Evolutionary conservation across 164 flowering plant species (phyloP).

Genomic region (Piper longum): DNA sequence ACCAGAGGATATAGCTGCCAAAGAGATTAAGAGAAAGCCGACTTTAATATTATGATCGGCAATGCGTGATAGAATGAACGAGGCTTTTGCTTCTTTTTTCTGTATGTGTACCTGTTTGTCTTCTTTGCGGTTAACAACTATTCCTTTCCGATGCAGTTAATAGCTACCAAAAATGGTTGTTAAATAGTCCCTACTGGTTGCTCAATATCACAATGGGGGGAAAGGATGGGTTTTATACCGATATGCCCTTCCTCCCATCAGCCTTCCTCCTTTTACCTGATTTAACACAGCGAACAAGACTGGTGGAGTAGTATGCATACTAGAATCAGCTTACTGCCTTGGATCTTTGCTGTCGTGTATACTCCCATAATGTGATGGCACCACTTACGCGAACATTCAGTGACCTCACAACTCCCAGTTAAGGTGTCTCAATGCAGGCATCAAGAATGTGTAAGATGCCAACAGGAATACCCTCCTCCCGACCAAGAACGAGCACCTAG

Average conservation of each 20-base stretch:
- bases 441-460: conserved; percentile 85
- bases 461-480: conserved; percentile 95
- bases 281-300: too few relatives aligned
- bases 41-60: not conserved
- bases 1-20: not conserved
- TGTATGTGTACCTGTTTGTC: not conserved
- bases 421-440: conserved; percentile 93
- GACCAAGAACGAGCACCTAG: conserved; percentile 92
- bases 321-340: conserved; percentile 5
- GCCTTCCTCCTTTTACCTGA: too few relatives aligned
- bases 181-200: too few relatives aligned
- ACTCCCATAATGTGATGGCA: conserved; percentile 96
- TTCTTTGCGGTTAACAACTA: not conserved
- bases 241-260: too few relatives aligned
- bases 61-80: not conserved
- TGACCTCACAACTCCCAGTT: conserved; percentile 86
- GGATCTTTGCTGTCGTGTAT: conserved; percentile 74
- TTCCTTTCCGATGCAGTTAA: too few relatives aligned
- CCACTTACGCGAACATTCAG: conserved; percentile 99
- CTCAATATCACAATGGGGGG: too few relatives aligned
- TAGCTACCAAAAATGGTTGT: too few relatives aligned
- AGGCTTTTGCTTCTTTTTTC: not conserved
- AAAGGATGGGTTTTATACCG: too few relatives aligned
- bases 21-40: too few relatives aligned
- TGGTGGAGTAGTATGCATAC: too few relatives aligned